Conservation (phyloP, 768 basidiomycete genomes). For the Tylopilus balloui region DNA sequence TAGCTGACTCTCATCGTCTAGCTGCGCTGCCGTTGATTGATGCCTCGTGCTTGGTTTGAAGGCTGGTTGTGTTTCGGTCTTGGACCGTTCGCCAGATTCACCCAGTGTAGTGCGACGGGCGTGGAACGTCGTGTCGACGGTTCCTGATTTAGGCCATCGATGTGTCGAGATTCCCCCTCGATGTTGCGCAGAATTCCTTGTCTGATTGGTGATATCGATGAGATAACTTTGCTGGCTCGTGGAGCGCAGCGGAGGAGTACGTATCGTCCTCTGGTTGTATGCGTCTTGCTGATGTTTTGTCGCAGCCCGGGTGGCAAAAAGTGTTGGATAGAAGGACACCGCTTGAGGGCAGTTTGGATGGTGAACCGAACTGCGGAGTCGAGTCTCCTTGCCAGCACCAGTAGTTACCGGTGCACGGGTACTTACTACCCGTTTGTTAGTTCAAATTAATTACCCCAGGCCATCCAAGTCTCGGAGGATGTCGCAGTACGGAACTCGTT, state of each 20-base stretch:
- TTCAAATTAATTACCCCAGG: constrained; percentile 38
- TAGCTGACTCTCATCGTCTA: constrained; percentile 5
- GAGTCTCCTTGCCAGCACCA: constrained; percentile 6
- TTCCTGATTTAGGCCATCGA: constrained; percentile 12
- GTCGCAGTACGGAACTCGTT: constrained; percentile 4
- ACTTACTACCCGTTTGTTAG: constrained; percentile 25
- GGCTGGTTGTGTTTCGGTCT: not conserved
- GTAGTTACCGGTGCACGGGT: constrained; percentile 24
- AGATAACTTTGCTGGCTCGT: constrained; percentile 15
- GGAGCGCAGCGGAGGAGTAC: constrained; percentile 21
- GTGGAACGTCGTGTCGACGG: constrained; percentile 13
- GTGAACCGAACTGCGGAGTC: constrained; percentile 6
- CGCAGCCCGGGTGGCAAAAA: constrained; percentile 12
- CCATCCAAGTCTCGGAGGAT: constrained; percentile 28
- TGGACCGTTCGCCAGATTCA: not conserved
- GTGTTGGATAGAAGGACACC: constrained; percentile 9
- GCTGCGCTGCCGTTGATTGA: constrained; percentile 20
- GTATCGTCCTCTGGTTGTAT: not conserved
- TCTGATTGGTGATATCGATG: constrained; percentile 19
- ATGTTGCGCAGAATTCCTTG: constrained; percentile 2
- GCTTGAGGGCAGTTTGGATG: not conserved
- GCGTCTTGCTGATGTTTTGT: not conserved
- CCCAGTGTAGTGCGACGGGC: constrained; percentile 5
- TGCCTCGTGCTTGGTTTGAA: constrained; percentile 3
- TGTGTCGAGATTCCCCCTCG: constrained; percentile 1